phyloP scores from a whole-genome alignment of 768 basidiomycete genomes.

The Boletus pseudo-olivaceus region DNA sequence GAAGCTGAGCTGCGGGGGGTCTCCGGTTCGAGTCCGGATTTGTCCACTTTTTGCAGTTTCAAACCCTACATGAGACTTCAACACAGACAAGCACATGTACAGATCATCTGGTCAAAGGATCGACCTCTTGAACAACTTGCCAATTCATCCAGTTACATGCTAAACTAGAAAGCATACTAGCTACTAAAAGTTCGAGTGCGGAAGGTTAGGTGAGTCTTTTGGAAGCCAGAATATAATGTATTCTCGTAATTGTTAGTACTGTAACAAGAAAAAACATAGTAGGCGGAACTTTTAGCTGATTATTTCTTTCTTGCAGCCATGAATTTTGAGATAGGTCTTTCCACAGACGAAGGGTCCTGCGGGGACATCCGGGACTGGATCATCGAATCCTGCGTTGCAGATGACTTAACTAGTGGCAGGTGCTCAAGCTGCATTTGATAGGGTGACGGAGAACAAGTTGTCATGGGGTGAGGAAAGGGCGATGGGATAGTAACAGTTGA shows the following conservation, averaged over 20 bases:
- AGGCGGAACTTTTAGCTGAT: not conserved
- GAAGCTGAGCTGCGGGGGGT: constrained; percentile 34
- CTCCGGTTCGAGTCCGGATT: constrained; percentile 41
- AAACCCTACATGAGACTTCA: not conserved
- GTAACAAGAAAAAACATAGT: not conserved
- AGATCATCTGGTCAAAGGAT: not conserved
- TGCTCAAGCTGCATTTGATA: constrained; percentile 11
- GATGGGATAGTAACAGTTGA: not conserved
- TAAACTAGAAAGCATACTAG: not conserved
- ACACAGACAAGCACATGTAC: not conserved
- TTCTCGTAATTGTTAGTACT: not conserved
- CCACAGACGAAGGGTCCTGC: not conserved
- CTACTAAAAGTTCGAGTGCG: not conserved
- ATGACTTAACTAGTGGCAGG: constrained; percentile 23
- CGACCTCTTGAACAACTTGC: not conserved
- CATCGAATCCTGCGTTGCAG: constrained; percentile 9
- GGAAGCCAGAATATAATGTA: not conserved
- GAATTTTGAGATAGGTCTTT: constrained; percentile 31
- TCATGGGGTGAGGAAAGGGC: constrained; percentile 7
- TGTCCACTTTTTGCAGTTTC: constrained; percentile 28
- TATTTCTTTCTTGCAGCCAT: constrained; percentile 29
- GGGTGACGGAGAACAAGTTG: constrained; percentile 18
- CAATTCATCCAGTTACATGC: not conserved
- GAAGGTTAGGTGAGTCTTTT: not conserved
- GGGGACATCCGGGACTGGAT: not conserved